These are phyloP conservation scores for Globisporangium irregulare DNA, from an alignment of 352 stramenopile genomes.

Conservation along the genomic window DNA sequence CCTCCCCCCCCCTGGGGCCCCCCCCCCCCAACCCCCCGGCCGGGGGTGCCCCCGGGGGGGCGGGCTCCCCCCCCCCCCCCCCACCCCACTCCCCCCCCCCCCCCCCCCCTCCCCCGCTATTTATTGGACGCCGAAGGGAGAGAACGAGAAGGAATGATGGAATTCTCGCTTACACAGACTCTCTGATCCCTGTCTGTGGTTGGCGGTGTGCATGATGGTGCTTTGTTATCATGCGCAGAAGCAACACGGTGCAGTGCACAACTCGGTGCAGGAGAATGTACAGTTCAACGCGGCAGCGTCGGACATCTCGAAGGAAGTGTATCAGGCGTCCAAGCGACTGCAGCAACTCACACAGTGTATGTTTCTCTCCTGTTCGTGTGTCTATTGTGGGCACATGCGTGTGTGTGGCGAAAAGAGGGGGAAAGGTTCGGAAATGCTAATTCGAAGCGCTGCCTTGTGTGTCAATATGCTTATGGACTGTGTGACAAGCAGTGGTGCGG, in stretches of 20 bases:
- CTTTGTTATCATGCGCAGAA: conserved; percentile 1
- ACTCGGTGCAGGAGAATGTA: conserved; percentile 62
- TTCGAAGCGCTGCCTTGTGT: neutral
- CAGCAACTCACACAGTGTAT: conserved; percentile 77
- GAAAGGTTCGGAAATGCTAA: neutral
- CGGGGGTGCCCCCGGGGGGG: no score
- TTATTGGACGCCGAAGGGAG: neutral
- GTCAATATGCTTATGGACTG: neutral
- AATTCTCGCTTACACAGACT: neutral
- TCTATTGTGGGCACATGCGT: neutral
- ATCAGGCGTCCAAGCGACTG: conserved; percentile 73
- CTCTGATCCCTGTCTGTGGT: neutral
- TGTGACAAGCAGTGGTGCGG: conserved; percentile 51
- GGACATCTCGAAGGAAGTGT: conserved; percentile 82
- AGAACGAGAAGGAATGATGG: neutral
- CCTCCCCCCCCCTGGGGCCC: no score
- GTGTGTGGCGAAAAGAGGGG: neutral
- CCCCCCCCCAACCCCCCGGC: no score
- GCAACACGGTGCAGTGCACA: conserved; percentile 35
- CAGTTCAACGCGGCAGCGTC: conserved; percentile 80
- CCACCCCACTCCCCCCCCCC: no score
- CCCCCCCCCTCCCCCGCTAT: neutral
- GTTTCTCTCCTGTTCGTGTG: conserved; percentile 13
- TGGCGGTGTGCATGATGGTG: neutral
- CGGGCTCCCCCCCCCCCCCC: no score